phyloP scores from a whole-genome alignment of 306 rosid genomes.

The Bauhinia variegata region DNA sequence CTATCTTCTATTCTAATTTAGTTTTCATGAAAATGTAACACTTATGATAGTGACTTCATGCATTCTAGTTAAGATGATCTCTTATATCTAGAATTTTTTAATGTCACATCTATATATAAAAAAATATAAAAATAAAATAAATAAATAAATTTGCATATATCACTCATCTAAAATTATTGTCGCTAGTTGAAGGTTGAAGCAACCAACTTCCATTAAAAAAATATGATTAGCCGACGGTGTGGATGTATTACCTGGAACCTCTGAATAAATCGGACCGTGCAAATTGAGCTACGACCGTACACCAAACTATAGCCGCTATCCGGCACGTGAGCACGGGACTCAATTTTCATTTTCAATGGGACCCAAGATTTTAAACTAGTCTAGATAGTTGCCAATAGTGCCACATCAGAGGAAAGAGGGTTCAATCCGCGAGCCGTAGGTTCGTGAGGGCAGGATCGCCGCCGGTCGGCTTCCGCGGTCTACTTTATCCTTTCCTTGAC shows the following conservation, averaged over 20 bases:
- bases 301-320: not conserved
- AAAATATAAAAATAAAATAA: too few species aligned
- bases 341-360: not conserved
- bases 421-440: not conserved
- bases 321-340: not conserved
- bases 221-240: not conserved
- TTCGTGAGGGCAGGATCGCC: not conserved
- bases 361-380: not conserved
- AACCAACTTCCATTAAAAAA: too few species aligned
- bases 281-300: not conserved
- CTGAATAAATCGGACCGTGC: not conserved
- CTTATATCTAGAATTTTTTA: too few species aligned
- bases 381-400: too few species aligned
- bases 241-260: not conserved
- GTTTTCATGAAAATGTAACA: too few species aligned
- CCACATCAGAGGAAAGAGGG: too few species aligned
- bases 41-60: too few species aligned
- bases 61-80: too few species aligned
- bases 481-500: slow-evolving; percentile 40
- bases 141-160: too few species aligned
- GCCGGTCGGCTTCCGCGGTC: not conserved
- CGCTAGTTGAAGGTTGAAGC: too few species aligned
- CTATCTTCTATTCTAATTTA: not conserved
- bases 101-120: too few species aligned
- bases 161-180: too few species aligned